Percentiles rank a stretch among this genome's conserved stretches.
These are phyloP conservation scores for Candida broadrunensis DNA, from an alignment of 805 yeast species.

Conservation along the genomic window DNA sequence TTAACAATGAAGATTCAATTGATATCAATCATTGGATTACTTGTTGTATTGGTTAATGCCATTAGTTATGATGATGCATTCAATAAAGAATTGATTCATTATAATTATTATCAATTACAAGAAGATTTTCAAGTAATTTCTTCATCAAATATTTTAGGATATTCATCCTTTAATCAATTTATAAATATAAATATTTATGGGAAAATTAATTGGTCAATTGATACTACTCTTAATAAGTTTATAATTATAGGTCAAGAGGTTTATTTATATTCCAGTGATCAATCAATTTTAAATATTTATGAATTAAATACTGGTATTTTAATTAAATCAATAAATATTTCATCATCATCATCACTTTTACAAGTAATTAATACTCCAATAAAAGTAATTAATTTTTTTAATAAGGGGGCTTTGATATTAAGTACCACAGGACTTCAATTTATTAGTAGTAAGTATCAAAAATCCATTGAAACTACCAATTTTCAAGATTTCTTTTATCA, in stretches of 20 bases:
- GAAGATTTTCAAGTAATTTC: background rate
- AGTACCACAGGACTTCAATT: background rate
- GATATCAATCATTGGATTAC: background rate
- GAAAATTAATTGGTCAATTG: background rate
- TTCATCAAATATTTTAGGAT: background rate
- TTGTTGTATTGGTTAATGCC: slow-evolving; percentile 3
- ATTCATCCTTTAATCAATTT: background rate
- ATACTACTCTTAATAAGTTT: background rate
- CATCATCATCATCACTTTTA: background rate
- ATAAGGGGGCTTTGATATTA: slow-evolving; percentile 1
- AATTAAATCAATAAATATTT: background rate
- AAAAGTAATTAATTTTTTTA: background rate
- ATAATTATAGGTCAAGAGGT: background rate
- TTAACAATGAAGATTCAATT: background rate
- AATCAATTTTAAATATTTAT: background rate
- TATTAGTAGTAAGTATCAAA: background rate
- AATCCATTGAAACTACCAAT: background rate
- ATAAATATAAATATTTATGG: background rate
- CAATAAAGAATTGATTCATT: slow-evolving; percentile 52
- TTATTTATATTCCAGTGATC: background rate
- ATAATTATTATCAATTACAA: slow-evolving; percentile 37
- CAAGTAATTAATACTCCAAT: background rate
- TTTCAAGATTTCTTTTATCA: background rate
- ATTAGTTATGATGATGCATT: slow-evolving; percentile 52
- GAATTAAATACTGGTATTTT: background rate